Conservation (phyloP, 2,329 filamentous ascomycete genomes). For the Colletotrichum higginsianum region DNA sequence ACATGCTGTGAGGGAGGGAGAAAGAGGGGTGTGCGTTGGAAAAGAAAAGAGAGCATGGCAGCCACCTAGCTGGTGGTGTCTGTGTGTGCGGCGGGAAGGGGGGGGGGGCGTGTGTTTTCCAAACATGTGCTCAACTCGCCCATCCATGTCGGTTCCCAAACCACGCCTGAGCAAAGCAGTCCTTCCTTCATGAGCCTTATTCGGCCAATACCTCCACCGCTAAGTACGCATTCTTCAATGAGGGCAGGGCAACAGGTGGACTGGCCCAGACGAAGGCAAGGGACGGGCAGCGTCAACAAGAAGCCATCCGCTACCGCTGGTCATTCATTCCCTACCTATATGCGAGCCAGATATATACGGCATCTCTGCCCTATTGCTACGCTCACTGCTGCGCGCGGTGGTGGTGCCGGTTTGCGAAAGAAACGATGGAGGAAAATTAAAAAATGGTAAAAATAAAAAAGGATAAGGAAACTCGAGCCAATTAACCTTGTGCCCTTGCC, state of each 20-base stretch:
- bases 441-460: not conserved
- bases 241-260: constrained; percentile 38
- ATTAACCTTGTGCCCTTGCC: constrained; percentile 36
- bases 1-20: not conserved
- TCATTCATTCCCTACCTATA: constrained; percentile 35
- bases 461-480: constrained; percentile 6
- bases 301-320: constrained; percentile 35
- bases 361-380: constrained; percentile 38
- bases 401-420: not conserved
- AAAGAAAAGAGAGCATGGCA: constrained; percentile 40
- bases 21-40: constrained; percentile 24
- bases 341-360: constrained; percentile 38
- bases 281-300: constrained; percentile 37
- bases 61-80: constrained; percentile 32
- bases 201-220: constrained; percentile 39
- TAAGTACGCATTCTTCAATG: constrained; percentile 42
- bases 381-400: constrained; percentile 24
- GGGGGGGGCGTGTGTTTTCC: constrained; percentile 37
- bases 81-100: constrained; percentile 32
- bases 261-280: constrained; percentile 37
- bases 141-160: constrained; percentile 42
- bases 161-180: constrained; percentile 37
- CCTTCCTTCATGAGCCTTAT: constrained; percentile 38
- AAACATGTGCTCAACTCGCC: constrained; percentile 41
- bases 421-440: not conserved